phyloP scores from a whole-genome alignment of 2,329 filamentous ascomycete species.

The Plectosphaerella plurivora region DNA sequence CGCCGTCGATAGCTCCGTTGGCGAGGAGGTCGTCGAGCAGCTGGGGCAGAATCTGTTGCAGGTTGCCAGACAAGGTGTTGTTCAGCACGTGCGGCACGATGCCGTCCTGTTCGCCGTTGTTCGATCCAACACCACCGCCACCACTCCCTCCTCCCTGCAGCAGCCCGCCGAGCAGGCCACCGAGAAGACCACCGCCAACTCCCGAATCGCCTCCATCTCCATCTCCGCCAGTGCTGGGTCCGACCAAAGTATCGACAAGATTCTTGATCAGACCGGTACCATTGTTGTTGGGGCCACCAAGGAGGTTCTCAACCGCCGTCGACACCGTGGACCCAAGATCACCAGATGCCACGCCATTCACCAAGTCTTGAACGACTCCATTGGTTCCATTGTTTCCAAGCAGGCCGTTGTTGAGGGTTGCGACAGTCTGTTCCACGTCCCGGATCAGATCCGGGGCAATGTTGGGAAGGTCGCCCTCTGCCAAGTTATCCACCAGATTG shows the following conservation, averaged over 20 bases:
- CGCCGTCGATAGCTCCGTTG: neutral
- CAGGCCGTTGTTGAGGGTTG: no score
- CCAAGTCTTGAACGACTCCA: no score
- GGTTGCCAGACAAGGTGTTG: neutral
- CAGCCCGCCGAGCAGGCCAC: neutral
- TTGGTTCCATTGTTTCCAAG: no score
- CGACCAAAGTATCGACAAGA: no score
- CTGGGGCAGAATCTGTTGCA: neutral
- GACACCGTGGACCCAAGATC: no score
- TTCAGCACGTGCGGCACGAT: neutral
- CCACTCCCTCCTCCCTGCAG: neutral
- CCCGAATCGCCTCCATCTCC: neutral
- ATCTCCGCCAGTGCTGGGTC: no score
- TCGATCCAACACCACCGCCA: neutral
- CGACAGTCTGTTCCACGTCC: no score
- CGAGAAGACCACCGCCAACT: neutral
- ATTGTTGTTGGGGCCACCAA: no score
- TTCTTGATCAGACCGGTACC: no score
- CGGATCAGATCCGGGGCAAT: no score
- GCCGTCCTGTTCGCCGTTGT: neutral
- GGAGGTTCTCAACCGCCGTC: no score
- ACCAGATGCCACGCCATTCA: no score
- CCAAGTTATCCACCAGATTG: neutral
- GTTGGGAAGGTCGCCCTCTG: neutral
- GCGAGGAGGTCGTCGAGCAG: neutral